Percentiles rank a stretch among this genome's conserved stretches.
Conservation (phyloP, 257 asterid genomes). For the Solanum corneliomulleri region DNA sequence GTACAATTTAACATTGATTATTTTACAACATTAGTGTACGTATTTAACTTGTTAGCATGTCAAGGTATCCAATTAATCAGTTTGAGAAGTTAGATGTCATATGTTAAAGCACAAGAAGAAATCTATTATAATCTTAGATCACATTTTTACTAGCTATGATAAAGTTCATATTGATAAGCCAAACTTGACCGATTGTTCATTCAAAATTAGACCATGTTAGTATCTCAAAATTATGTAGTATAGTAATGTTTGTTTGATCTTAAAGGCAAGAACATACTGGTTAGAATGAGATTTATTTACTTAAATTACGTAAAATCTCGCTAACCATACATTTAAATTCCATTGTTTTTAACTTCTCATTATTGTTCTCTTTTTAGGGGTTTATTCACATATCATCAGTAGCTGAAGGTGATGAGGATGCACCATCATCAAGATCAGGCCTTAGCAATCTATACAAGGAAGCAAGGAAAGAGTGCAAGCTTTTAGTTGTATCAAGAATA, state of each 20-base stretch:
- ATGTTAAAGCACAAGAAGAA: background rate
- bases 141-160: background rate
- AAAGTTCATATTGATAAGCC: background rate
- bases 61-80: background rate
- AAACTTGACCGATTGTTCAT: background rate
- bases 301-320: background rate
- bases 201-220: background rate
- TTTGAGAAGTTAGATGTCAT: background rate
- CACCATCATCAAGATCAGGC: conserved; percentile 62
- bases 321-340: background rate
- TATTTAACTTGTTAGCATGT: background rate
- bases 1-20: background rate
- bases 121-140: background rate
- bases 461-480: conserved; percentile 32
- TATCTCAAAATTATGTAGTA: too few relatives aligned
- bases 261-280: background rate
- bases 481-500: conserved; percentile 58
- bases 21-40: background rate
- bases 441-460: conserved; percentile 39
- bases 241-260: background rate
- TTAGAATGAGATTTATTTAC: background rate
- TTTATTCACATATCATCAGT: conserved; percentile 84
- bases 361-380: conserved; percentile 31
- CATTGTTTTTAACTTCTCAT: background rate
- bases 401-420: conserved; percentile 28